Evolutionary conservation across 192 early-diverging fungal species (phyloP).

Genomic region (Linderina pennispora): DNA sequence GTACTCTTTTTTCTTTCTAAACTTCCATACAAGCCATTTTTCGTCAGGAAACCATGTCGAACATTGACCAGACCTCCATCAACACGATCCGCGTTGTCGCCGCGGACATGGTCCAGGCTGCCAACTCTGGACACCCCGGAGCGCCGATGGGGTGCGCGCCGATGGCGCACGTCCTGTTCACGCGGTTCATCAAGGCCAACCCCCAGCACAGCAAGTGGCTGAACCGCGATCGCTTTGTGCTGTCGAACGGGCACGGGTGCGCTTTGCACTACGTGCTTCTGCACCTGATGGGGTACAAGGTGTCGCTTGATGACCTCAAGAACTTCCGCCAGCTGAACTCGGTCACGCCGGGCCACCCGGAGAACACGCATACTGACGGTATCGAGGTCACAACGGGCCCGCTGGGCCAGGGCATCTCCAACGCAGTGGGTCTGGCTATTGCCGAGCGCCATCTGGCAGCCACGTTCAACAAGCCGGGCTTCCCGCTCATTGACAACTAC

Average conservation of each 20-base stretch:
- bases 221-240: slow-evolving; percentile 95
- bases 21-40: too few relatives aligned
- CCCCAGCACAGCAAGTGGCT: slow-evolving; percentile 88
- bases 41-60: too few relatives aligned
- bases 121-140: slow-evolving; percentile 94
- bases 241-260: slow-evolving; percentile 98
- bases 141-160: slow-evolving; percentile 98
- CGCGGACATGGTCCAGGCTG: slow-evolving; percentile 80
- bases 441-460: slow-evolving; percentile 85
- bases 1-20: too few relatives aligned
- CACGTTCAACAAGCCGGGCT: slow-evolving; percentile 86
- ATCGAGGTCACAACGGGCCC: slow-evolving; percentile 98
- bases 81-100: slow-evolving; percentile 89
- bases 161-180: slow-evolving; percentile 86
- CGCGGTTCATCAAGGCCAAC: slow-evolving; percentile 74
- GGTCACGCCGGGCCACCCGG: slow-evolving; percentile 95
- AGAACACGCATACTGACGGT: slow-evolving; percentile 77
- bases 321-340: slow-evolving; percentile 75
- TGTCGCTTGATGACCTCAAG: slow-evolving; percentile 88
- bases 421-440: slow-evolving; percentile 89
- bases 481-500: slow-evolving; percentile 79
- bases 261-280: slow-evolving; percentile 85
- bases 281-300: slow-evolving; percentile 84
- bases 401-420: slow-evolving; percentile 88
- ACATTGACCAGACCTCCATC: slow-evolving; percentile 57